Percentiles rank a stretch among this genome's conserved stretches.
Conservation (phyloP, 805 yeast species). For the Candida coleopterorum region DNA sequence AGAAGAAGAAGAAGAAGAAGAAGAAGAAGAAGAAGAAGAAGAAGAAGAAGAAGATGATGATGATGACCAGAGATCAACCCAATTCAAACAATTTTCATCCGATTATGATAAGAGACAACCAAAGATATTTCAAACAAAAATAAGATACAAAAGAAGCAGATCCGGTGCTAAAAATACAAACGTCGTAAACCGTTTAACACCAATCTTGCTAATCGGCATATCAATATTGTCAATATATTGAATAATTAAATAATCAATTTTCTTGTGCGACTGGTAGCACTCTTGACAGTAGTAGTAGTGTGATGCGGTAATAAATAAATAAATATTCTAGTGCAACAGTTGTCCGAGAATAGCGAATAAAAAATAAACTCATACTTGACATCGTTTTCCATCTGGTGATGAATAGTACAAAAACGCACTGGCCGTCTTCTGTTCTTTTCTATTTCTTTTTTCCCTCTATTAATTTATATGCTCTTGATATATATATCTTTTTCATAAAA, state of each 20-base stretch:
- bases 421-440: neutral
- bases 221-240: no score
- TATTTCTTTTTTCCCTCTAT: no score
- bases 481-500: neutral
- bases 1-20: neutral
- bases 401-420: neutral
- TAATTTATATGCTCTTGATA: neutral
- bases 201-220: no score
- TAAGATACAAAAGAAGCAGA: neutral
- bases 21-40: no score
- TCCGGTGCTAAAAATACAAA: neutral
- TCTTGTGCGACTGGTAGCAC: no score
- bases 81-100: neutral
- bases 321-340: neutral
- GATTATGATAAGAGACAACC: neutral
- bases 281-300: no score
- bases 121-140: neutral
- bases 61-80: no score
- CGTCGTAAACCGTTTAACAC: no score
- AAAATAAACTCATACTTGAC: neutral
- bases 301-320: neutral
- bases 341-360: neutral
- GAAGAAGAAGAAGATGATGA: no score
- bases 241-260: no score
- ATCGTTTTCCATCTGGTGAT: slow-evolving; percentile 3